Evolutionary conservation across 78 protist genomes (phyloP).

Genomic region (Pigoraptor vietnamica): DNA sequence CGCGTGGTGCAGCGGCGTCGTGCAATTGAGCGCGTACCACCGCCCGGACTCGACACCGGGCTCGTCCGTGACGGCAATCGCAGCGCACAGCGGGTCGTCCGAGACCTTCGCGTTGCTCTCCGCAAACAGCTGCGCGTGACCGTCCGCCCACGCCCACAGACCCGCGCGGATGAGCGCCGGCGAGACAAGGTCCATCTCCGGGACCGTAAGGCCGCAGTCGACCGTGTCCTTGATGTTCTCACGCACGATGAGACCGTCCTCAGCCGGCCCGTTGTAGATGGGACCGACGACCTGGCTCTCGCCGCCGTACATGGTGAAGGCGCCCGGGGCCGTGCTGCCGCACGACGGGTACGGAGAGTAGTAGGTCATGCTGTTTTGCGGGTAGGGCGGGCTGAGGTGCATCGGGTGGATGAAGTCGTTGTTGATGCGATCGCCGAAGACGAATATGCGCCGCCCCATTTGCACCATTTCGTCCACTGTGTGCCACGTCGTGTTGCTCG

Average conservation of each 20-base stretch:
- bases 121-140: not conserved
- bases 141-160: not conserved
- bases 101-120: not conserved
- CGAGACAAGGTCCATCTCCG: not conserved
- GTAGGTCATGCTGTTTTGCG: not conserved
- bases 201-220: not conserved
- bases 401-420: not conserved
- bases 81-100: not conserved
- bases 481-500: not conserved
- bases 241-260: not conserved
- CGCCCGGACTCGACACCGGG: no score
- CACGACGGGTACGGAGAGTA: not conserved
- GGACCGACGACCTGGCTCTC: not conserved
- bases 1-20: not conserved
- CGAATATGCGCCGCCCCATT: not conserved
- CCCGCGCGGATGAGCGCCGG: not conserved
- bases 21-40: not conserved
- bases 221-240: not conserved
- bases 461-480: not conserved
- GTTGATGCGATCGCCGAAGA: not conserved
- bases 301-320: not conserved
- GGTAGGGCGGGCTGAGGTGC: not conserved
- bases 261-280: not conserved
- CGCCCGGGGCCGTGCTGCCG: not conserved
- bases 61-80: not conserved